Percentiles rank a stretch among this genome's conserved stretches.
phyloP scores from a whole-genome alignment of 2,329 filamentous ascomycete species.

The Harringtonia lauricola region DNA sequence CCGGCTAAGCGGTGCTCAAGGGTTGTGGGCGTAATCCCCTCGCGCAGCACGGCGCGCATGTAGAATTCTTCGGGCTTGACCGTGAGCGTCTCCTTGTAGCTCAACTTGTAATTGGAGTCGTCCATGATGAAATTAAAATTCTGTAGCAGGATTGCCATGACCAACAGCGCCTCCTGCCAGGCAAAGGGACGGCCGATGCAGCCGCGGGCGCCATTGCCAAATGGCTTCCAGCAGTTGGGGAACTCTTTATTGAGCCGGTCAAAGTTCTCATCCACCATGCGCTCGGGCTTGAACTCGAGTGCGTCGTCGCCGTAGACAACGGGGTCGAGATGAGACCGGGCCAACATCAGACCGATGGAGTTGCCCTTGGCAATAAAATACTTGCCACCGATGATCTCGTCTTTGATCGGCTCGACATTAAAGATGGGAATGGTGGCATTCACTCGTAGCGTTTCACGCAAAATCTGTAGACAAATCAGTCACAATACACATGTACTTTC shows the following conservation, averaged over 20 bases:
- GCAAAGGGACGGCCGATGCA: conserved; percentile 65
- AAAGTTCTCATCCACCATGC: conserved; percentile 62
- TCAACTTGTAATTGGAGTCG: conserved; percentile 47
- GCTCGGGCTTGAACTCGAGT: conserved; percentile 55
- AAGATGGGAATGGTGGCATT: conserved; percentile 49
- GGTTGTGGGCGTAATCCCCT: conserved; percentile 41
- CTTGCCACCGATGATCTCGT: conserved; percentile 46
- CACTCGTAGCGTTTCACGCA: conserved; percentile 56
- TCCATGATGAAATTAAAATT: conserved; percentile 58
- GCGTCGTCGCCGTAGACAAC: conserved; percentile 55
- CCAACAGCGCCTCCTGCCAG: conserved; percentile 59
- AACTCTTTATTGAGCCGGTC: conserved; percentile 48
- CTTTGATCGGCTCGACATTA: conserved; percentile 39
- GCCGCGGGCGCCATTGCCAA: conserved; percentile 44
- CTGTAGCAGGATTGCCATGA: conserved; percentile 53
- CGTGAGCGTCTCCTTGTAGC: conserved; percentile 45
- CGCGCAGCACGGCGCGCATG: conserved; percentile 49
- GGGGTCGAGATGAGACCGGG: conserved; percentile 49
- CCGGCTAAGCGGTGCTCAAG: conserved; percentile 34
- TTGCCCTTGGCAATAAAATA: conserved; percentile 46
- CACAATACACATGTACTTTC: too few species aligned
- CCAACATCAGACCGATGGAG: conserved; percentile 35
- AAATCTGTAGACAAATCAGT: conserved; percentile 16
- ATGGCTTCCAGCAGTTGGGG: conserved; percentile 58
- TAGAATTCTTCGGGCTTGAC: conserved; percentile 53